Percentiles rank a stretch among this genome's conserved stretches.
Evolutionary conservation across 306 rosid species (phyloP).

Genomic region (Vigna radiata): DNA sequence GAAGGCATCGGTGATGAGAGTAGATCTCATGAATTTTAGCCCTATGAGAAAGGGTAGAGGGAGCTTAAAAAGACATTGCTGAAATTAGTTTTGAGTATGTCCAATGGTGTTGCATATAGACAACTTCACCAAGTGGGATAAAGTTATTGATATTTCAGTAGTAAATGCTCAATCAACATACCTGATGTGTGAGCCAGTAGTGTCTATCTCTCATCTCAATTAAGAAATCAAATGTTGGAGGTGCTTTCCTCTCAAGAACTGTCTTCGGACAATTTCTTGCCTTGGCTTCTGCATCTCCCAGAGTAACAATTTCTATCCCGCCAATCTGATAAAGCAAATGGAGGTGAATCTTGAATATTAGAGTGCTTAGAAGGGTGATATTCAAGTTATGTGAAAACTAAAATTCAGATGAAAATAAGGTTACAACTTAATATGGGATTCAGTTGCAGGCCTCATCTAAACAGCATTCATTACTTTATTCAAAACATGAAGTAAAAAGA

Average conservation of each 20-base stretch:
- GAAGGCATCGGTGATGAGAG: background rate
- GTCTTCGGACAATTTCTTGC: conserved; percentile 69
- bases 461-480: background rate
- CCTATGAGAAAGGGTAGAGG: background rate
- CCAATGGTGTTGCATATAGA: background rate
- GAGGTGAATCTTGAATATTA: conserved; percentile 37
- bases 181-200: conserved; percentile 81
- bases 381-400: conserved; percentile 20
- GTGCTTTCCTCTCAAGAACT: conserved; percentile 75
- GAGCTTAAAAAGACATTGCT: background rate
- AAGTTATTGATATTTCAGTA: background rate
- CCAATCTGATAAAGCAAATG: conserved; percentile 59
- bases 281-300: conserved; percentile 71
- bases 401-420: conserved; percentile 19
- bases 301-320: conserved; percentile 65
- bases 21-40: background rate
- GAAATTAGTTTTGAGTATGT: background rate
- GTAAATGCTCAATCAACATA: conserved; percentile 43
- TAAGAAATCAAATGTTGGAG: conserved; percentile 74
- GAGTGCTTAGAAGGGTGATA: conserved; percentile 17
- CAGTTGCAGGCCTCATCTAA: conserved; percentile 1
- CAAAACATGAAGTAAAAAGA: background rate
- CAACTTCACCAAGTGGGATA: background rate
- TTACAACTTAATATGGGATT: conserved; percentile 24
- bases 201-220: conserved; percentile 81